Conservation (phyloP, 2,329 filamentous ascomycete genomes). For the Xylariales sp. region DNA sequence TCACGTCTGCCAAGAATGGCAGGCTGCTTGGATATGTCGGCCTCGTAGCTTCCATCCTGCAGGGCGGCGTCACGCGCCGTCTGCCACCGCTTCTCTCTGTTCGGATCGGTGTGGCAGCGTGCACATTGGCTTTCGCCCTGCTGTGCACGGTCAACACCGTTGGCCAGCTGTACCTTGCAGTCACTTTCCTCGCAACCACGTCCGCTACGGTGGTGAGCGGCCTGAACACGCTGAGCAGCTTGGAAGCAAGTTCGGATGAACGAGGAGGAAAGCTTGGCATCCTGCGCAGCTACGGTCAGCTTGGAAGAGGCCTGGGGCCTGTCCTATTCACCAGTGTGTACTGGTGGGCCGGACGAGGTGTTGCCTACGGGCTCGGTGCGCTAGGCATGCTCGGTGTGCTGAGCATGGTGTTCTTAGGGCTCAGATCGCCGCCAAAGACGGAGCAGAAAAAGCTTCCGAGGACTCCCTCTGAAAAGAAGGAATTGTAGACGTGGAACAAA, state of each 20-base stretch:
- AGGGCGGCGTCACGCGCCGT: constrained; percentile 85
- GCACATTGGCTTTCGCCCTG: constrained; percentile 74
- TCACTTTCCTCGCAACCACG: constrained; percentile 80
- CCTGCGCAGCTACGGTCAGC: constrained; percentile 77
- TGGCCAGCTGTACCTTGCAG: constrained; percentile 71
- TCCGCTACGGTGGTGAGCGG: constrained; percentile 94
- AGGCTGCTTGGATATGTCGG: constrained; percentile 86
- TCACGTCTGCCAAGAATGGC: constrained; percentile 75
- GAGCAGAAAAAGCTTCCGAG: constrained; percentile 21
- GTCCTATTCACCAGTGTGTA: constrained; percentile 91
- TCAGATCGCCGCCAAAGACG: constrained; percentile 59
- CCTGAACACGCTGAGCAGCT: constrained; percentile 84
- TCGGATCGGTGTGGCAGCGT: constrained; percentile 72
- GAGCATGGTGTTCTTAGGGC: constrained; percentile 62
- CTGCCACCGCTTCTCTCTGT: constrained; percentile 78
- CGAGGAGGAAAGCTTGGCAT: constrained; percentile 83
- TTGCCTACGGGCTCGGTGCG: constrained; percentile 78
- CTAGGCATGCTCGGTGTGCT: constrained; percentile 74
- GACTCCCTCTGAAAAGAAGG: constrained; percentile 17
- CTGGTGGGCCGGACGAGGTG: constrained; percentile 93
- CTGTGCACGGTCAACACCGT: constrained; percentile 68
- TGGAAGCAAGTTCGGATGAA: constrained; percentile 77
- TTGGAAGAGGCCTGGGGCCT: constrained; percentile 81
- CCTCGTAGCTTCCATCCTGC: constrained; percentile 84
- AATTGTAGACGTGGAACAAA: too few relatives aligned